Evolutionary conservation across 2,329 filamentous ascomycete genomes (phyloP), one percentile per base, ranked within the genome.

Genomic region (Fusarium sambucinum): DNA sequence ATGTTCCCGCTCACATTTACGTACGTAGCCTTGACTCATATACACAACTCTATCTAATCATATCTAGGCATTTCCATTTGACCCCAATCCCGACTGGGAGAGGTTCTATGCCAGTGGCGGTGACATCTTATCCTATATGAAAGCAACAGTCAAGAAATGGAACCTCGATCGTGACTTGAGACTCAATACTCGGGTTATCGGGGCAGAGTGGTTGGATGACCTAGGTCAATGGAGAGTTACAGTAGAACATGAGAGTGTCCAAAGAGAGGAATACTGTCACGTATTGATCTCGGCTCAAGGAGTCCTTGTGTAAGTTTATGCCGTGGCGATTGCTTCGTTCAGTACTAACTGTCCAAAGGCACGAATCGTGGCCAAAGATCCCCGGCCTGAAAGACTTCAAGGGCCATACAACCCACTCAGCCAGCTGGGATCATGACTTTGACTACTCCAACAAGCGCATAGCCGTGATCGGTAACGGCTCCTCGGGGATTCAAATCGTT

Each of bases 71-170:
- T 89, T 56, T 81, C 86, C 42, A 0, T 89, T 87, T 69, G 79
- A 81, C 4, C 86, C 86, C 1, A 89, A 89, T 51, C 85, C 84
- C 0, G 79, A 88, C 58, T 90, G 88, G 86, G 82, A 80, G 0
- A 81, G 85, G 50, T 83, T 86, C 64, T 89, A 87, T 67, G 86
- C 86, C 4, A 82, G 83, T 59, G 87, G 86, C 2, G 73, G 75
- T 3, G 87, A 90, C 53, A 90, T 89, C 44, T 73, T 81, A 19
- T 77, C 81, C 5, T 87, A 89, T 67, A 83, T 85, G 80, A 80
- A 87, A 66, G 55, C 50, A 8, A 73, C 73, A 8, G 87, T 87
- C 1, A 79, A 80, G 30, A 82, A 79, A 59, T 82, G 76, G 73
- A 76, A 78, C 56, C 75, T 81, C 6, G 74, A 76, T 67, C 77